These are phyloP conservation scores for Citrus inodora DNA, from an alignment of 345 rosid species.

Conservation along the genomic window DNA sequence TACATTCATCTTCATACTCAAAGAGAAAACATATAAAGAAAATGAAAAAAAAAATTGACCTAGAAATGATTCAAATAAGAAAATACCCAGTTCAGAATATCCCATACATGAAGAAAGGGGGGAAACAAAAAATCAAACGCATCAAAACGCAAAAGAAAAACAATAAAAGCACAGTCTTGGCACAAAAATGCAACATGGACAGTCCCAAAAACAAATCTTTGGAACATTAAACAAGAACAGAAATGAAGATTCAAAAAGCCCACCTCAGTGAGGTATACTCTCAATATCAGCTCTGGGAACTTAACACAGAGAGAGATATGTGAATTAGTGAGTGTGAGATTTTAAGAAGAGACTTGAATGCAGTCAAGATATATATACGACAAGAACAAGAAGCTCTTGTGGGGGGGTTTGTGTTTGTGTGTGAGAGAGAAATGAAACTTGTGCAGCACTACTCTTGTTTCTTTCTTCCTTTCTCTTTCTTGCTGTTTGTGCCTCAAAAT, in stretches of 20 bases:
- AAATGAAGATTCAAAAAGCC: neutral
- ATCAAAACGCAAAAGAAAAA: neutral
- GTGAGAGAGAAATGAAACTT: constrained; percentile 17
- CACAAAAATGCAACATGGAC: neutral
- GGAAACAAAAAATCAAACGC: neutral
- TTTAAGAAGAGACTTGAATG: constrained; percentile 1
- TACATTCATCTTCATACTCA: neutral
- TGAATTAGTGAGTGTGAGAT: neutral
- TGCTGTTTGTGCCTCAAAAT: constrained; percentile 22
- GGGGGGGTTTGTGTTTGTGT: neutral
- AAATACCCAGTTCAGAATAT: neutral
- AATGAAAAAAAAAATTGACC: neutral
- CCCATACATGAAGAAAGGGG: neutral
- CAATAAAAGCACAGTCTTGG: neutral
- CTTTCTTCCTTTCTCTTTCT: constrained; percentile 5
- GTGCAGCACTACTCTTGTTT: constrained; percentile 9
- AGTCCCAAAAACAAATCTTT: neutral
- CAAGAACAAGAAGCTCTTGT: neutral
- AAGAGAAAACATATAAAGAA: neutral
- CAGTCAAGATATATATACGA: constrained; percentile 1
- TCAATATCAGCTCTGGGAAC: neutral
- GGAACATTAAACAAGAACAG: neutral
- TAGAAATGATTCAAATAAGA: neutral
- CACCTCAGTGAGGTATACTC: neutral
- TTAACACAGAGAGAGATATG: neutral